These are phyloP conservation scores for Tolypocladium nubicola DNA, from an alignment of 2,329 filamentous ascomycete species.

Conservation along the genomic window DNA sequence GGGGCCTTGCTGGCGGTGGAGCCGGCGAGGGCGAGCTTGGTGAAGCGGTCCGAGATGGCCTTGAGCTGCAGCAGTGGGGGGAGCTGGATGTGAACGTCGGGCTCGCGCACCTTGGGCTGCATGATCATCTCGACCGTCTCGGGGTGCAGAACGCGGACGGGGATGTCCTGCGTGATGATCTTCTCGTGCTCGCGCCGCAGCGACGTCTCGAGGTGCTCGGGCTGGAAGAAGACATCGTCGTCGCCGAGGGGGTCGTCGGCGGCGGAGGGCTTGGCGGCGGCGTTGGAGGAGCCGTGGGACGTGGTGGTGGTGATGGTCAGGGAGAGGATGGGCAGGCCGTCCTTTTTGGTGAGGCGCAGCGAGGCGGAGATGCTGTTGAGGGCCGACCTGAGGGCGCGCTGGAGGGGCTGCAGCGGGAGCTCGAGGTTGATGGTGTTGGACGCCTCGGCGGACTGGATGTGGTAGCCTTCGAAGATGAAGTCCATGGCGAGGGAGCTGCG, in stretches of 20 bases:
- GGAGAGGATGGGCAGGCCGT: slow-evolving; percentile 73
- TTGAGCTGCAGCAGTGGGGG: slow-evolving; percentile 84
- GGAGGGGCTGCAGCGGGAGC: slow-evolving; percentile 76
- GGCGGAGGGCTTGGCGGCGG: slow-evolving; percentile 19
- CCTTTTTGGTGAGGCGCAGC: slow-evolving; percentile 86
- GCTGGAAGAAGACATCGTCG: slow-evolving; percentile 34
- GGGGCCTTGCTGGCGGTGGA: slow-evolving; percentile 34
- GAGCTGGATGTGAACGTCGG: slow-evolving; percentile 87
- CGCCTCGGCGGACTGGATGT: slow-evolving; percentile 71
- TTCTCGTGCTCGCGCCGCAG: slow-evolving; percentile 70
- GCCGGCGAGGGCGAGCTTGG: slow-evolving; percentile 60
- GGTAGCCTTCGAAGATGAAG: slow-evolving; percentile 78
- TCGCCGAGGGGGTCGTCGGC: slow-evolving; percentile 27
- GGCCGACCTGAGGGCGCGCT: slow-evolving; percentile 85
- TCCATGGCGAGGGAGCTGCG: slow-evolving; percentile 54
- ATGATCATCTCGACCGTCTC: slow-evolving; percentile 84
- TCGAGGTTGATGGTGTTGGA: slow-evolving; percentile 94
- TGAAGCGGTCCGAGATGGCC: slow-evolving; percentile 90
- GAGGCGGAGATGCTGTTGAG: slow-evolving; percentile 70
- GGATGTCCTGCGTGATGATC: slow-evolving; percentile 88
- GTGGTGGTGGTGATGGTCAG: slow-evolving; percentile 81
- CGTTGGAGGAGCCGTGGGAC: slow-evolving; percentile 22
- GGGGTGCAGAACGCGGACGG: slow-evolving; percentile 79
- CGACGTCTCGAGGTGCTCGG: slow-evolving; percentile 43
- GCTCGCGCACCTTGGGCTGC: slow-evolving; percentile 81